Evolutionary conservation across 352 stramenopile genomes (phyloP).

Genomic region (Globisporangium mamillatum): DNA sequence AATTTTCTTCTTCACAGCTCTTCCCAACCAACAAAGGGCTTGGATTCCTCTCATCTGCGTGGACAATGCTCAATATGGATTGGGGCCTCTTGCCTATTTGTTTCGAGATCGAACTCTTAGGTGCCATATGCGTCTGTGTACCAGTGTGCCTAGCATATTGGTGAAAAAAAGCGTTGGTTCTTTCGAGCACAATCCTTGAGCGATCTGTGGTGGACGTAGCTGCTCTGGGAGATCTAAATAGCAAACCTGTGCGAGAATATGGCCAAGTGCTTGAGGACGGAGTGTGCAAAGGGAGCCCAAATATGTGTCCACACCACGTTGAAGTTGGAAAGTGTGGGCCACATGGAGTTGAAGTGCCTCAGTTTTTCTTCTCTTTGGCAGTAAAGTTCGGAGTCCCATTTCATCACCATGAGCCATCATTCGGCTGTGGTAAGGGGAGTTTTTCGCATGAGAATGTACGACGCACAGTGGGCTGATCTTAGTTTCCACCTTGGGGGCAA

Average conservation of each 20-base stretch:
- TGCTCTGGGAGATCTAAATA: no score
- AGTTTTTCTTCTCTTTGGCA: background rate
- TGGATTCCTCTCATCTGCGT: no score
- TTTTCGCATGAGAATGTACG: background rate
- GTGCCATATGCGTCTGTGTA: no score
- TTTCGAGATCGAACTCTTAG: background rate
- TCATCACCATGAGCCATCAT: background rate
- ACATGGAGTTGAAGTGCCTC: constrained; percentile 1
- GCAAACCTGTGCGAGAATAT: no score
- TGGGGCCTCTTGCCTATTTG: background rate
- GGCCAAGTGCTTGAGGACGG: no score
- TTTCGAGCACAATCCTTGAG: no score
- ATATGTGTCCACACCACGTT: background rate
- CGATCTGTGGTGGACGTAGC: no score
- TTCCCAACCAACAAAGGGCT: no score
- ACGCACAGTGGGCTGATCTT: no score
- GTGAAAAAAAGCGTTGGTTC: background rate
- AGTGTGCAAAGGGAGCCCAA: background rate
- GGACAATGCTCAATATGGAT: no score
- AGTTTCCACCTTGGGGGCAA: no score
- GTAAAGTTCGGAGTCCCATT: background rate
- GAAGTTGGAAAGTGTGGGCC: background rate
- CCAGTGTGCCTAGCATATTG: background rate
- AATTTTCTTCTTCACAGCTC: no score
- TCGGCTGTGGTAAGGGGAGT: background rate